Base-by-base conservation (phyloP, 495 filamentous ascomycete genomes). In the Choiromyces venosus region DNA sequence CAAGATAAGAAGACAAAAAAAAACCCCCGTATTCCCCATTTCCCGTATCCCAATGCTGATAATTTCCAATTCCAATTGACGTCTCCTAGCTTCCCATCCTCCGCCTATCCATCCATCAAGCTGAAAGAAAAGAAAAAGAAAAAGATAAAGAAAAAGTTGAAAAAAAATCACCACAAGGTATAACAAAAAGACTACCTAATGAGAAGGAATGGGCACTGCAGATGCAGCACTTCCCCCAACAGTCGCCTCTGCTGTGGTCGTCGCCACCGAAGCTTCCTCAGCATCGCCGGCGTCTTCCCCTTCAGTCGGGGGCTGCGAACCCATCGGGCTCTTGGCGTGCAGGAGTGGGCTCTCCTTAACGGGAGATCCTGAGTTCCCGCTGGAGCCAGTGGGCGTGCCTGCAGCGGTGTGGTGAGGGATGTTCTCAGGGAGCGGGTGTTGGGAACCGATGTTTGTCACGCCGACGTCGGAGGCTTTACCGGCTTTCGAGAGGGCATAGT, bases 401-500 rank as follows among this genome's bases (percentile, higher is more conserved):
- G 77, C 83, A 80, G 74, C 85, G 83, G 36, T 91, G 89, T 61
- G 91, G 83, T 99, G 95, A 37, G 95, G 95, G 85, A 99, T 99
- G 84, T 96, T 91, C 83, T 99, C 94, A 71, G 95, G 95, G 67
- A 93, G 88, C 39, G 95, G 95, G 83, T 99, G 95, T 83, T 96
- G 91, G 76, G 91, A 92, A 77, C 95, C 95, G 82, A 99, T 92
- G 82, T 89, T 91, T 82, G 94, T 95, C 42, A 96, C 93, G 81
- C 94, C 95, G 79, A 94, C 91, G 82, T 95, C 92, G 74, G 93
- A 91, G 82, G 93, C 93, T 84, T 98, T 99, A 82, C 96, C 95
- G 65, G 95, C 96, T 86, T 99, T 98, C 83, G 91, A 94, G 84
- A 98, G 91, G 81, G 95, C 96, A 77, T 98, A 98, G 84, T 98